These are phyloP conservation scores for Schrenkiella parvula DNA, from an alignment of 345 rosid genomes.

Conservation along the genomic window DNA sequence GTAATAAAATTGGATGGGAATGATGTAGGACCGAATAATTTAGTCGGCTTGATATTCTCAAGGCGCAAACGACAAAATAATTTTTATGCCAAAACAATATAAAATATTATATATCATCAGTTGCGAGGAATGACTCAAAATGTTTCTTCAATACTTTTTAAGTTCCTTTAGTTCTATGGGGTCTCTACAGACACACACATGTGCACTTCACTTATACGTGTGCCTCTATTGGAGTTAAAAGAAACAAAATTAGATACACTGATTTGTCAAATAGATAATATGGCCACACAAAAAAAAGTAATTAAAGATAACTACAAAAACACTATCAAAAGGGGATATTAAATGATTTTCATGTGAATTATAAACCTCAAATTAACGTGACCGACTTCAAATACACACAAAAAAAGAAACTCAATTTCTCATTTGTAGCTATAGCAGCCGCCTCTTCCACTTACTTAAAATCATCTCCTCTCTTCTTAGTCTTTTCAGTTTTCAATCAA, in stretches of 20 bases:
- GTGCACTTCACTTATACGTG: conserved; percentile 27
- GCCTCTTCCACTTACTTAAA: conserved; percentile 17
- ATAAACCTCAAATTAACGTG: conserved; percentile 14
- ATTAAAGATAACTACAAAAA: neutral
- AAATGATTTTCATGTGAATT: conserved; percentile 28
- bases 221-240: conserved; percentile 1
- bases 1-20: neutral
- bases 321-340: conserved; percentile 1
- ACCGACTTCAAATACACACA: conserved; percentile 22
- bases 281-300: neutral
- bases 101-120: neutral
- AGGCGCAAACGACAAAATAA: conserved; percentile 7
- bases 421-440: conserved; percentile 4
- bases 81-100: neutral
- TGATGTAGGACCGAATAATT: conserved; percentile 21
- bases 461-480: neutral
- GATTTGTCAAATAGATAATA: conserved; percentile 7
- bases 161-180: conserved; percentile 25
- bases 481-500: conserved; percentile 1
- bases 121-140: neutral
- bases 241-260: neutral
- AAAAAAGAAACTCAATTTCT: conserved; percentile 4
- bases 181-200: conserved; percentile 31
- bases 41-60: conserved; percentile 20
- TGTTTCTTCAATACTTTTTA: neutral